Conservation (phyloP, 2,329 filamentous ascomycete genomes). For the Stagonosporopsis rhizophila region DNA sequence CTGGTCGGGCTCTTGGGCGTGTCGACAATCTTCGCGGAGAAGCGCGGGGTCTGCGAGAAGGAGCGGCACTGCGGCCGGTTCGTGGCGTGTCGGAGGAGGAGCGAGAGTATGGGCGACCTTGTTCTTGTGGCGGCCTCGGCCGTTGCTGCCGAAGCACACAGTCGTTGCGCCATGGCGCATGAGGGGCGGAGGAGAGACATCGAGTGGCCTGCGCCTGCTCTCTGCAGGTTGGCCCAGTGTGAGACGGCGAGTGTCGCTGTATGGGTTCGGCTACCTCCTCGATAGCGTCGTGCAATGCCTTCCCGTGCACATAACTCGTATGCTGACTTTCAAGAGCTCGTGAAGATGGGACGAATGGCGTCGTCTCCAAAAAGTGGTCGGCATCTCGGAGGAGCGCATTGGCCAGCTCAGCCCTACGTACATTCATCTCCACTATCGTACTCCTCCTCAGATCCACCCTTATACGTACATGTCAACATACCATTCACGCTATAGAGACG, state of each 20-base stretch:
- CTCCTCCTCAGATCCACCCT: too few species aligned
- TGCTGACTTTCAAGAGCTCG: not conserved
- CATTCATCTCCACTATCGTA: not conserved
- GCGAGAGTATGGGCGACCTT: slow-evolving; percentile 30
- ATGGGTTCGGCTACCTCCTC: not conserved
- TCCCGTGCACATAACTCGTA: slow-evolving; percentile 16
- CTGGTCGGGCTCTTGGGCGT: slow-evolving; percentile 32
- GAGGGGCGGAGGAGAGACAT: slow-evolving; percentile 42
- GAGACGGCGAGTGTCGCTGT: not conserved
- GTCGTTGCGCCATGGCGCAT: slow-evolving; percentile 38
- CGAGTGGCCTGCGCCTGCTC: slow-evolving; percentile 19
- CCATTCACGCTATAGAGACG: too few species aligned
- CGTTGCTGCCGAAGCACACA: slow-evolving; percentile 30
- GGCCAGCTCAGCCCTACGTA: slow-evolving; percentile 1
- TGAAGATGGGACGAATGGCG: slow-evolving; percentile 2
- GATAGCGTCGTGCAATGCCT: not conserved
- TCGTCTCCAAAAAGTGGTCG: slow-evolving; percentile 24
- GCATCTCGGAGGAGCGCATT: slow-evolving; percentile 23
- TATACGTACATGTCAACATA: too few species aligned
- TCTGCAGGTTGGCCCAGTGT: not conserved
- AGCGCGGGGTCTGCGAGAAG: slow-evolving; percentile 34
- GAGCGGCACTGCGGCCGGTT: slow-evolving; percentile 29
- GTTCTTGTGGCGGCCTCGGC: slow-evolving; percentile 14
- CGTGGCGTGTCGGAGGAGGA: slow-evolving; percentile 20
- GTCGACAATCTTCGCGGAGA: slow-evolving; percentile 35